Base-by-base conservation (phyloP, 1,284 basidiomycete genomes). In the Sanghuangporus weigelae region DNA sequence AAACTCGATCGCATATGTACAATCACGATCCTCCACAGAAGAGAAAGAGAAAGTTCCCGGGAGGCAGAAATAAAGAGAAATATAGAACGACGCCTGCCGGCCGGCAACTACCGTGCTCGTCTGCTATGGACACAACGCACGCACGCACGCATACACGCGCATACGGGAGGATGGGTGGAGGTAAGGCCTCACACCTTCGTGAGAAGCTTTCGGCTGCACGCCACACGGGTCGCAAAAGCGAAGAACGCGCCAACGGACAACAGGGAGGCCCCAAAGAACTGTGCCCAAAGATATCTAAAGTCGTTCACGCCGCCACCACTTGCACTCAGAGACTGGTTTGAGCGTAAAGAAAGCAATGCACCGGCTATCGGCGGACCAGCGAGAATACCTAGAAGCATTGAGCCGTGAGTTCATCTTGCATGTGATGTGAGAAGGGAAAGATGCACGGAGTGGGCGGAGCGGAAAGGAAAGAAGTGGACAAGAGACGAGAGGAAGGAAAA, bases 281-380 rank as follows among this genome's bases (percentile, higher is more conserved):
- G 65, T 39, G 61, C 57, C 61, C 65, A 62, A 2, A 66, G 53
- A 57, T 60, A 66, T 36, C 58, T 55, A 35, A 55, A 56, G 53
- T 66, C 61, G 31, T 38, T 62, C 14, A 42, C 50, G 19, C 58
- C 59, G 8, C 63, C 53, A 8, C 57, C 64, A 16, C 26, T 54
- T 16, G 55, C 50, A 39, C 39, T 36, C 7, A 51, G 42, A 7
- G 49, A 36, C 31, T 55, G n/a, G n/a, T 51, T 26, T 7, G 60
- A 54, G 19, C 59, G 60, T 26, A 65, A 36, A 11, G 62, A 53
- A 11, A 66, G 50, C 12, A 66, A 23, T 6, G 65, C 65, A 23
- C 65, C 65, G 26, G 65, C 26, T 31, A 66, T 66, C 16, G 65
- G 65, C n/a, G 65, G 65, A 12, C 65, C 65, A 12, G 62, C 57